Evolutionary conservation across 345 rosid species (phyloP).

Genomic region (Citrus sinensis): DNA sequence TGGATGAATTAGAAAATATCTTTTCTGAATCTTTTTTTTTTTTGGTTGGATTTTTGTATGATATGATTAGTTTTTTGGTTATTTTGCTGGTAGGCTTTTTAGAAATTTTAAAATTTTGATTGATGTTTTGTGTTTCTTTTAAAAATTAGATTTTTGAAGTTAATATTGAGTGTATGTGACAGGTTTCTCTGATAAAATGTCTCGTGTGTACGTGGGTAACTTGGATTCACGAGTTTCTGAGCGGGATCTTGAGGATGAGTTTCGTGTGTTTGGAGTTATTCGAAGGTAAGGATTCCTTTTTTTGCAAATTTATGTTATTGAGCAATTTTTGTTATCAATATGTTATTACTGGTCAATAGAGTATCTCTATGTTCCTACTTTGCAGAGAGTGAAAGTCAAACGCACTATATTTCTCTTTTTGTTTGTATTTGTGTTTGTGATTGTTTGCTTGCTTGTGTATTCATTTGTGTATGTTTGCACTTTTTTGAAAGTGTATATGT

Average conservation of each 20-base stretch:
- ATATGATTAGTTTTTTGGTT: background rate
- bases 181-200: slow-evolving; percentile 38
- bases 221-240: slow-evolving; percentile 72
- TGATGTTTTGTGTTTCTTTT: background rate
- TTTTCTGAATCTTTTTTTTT: background rate
- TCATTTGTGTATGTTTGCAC: background rate
- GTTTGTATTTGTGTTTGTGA: background rate
- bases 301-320: too few species aligned
- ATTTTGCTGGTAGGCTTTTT: background rate
- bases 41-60: background rate
- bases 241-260: slow-evolving; percentile 78
- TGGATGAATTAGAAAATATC: background rate
- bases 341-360: too few species aligned
- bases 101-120: background rate
- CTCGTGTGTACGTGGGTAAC: slow-evolving; percentile 79
- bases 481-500: background rate
- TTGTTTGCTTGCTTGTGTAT: background rate
- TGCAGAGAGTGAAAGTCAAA: background rate
- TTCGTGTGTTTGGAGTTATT: slow-evolving; percentile 60
- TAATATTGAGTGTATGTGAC: slow-evolving; percentile 7
- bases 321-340: background rate
- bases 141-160: background rate
- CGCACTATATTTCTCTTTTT: background rate
- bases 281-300: slow-evolving; percentile 37
- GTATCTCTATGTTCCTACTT: background rate